phyloP scores from a whole-genome alignment of 768 basidiomycete genomes.

The Phlebiopsis flavidoalba region DNA sequence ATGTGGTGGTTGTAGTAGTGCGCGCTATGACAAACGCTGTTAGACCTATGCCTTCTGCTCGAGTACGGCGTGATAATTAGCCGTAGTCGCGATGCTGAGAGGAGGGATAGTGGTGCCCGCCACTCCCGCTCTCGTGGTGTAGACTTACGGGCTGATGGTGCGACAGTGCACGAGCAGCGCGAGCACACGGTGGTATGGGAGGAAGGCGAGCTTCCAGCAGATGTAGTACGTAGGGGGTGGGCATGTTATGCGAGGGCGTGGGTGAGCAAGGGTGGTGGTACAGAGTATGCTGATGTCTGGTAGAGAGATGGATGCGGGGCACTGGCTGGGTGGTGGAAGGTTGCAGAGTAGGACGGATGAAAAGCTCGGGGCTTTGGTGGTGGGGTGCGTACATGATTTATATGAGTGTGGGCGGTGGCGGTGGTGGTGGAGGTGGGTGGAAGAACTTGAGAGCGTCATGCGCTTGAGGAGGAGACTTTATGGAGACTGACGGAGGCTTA shows the following conservation, averaged over 20 bases:
- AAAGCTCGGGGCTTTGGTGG: background rate
- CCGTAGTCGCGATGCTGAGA: background rate
- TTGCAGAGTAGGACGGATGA: background rate
- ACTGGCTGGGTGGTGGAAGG: background rate
- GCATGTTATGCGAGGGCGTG: slow-evolving; percentile 10
- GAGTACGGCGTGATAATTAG: slow-evolving; percentile 11
- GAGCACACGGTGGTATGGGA: slow-evolving; percentile 16
- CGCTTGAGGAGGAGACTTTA: background rate
- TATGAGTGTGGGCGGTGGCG: background rate
- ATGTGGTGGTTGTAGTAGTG: slow-evolving; percentile 11
- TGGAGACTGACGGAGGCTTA: background rate
- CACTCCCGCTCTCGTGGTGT: slow-evolving; percentile 14
- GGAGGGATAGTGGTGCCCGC: slow-evolving; percentile 4
- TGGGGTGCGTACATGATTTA: slow-evolving; percentile 1
- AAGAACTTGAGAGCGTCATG: background rate
- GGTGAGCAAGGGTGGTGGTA: background rate
- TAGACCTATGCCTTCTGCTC: slow-evolving; percentile 12
- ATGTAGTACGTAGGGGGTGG: slow-evolving; percentile 27
- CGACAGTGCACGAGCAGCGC: slow-evolving; percentile 18
- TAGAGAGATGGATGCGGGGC: slow-evolving; percentile 2
- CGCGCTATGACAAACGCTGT: slow-evolving; percentile 15
- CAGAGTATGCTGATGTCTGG: slow-evolving; percentile 7
- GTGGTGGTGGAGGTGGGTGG: slow-evolving; percentile 5
- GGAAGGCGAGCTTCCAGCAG: slow-evolving; percentile 14
- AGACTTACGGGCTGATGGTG: slow-evolving; percentile 17